Evolutionary conservation across 1,284 basidiomycete species (phyloP).

Genomic region (Sparassis latifolia): DNA sequence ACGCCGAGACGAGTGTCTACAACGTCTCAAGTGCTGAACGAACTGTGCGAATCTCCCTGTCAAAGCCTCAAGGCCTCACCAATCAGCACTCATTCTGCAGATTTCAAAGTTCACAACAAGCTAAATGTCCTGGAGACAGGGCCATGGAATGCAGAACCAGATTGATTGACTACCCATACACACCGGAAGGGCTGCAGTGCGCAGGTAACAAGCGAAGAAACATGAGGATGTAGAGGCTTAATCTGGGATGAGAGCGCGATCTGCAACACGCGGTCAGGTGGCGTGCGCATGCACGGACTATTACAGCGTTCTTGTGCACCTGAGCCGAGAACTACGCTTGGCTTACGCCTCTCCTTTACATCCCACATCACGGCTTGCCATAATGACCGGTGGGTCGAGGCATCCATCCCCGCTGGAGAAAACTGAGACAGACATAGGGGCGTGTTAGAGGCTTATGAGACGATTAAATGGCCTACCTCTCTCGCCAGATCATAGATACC

Average conservation of each 20-base stretch:
- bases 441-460: slow-evolving; percentile 60
- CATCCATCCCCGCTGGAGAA: slow-evolving; percentile 47
- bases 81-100: background rate
- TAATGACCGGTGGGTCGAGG: slow-evolving; percentile 55
- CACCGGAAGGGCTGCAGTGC: slow-evolving; percentile 54
- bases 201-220: slow-evolving; percentile 63
- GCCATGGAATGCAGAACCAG: slow-evolving; percentile 48
- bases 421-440: slow-evolving; percentile 39
- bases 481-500: slow-evolving; percentile 60
- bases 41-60: no score
- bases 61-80: no score
- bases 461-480: slow-evolving; percentile 30
- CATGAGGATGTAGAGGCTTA: slow-evolving; percentile 45
- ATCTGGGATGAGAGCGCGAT: slow-evolving; percentile 60
- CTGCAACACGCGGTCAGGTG: slow-evolving; percentile 57
- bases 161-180: slow-evolving; percentile 46
- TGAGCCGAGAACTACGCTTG: slow-evolving; percentile 6
- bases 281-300: slow-evolving; percentile 48
- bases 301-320: slow-evolving; percentile 35
- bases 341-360: slow-evolving; percentile 51
- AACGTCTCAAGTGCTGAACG: background rate
- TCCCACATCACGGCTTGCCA: slow-evolving; percentile 58
- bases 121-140: background rate
- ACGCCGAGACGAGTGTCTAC: background rate
- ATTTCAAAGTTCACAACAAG: background rate